Conservation (phyloP, 163 green algal genomes). For the Prototheca wickerhamii region DNA sequence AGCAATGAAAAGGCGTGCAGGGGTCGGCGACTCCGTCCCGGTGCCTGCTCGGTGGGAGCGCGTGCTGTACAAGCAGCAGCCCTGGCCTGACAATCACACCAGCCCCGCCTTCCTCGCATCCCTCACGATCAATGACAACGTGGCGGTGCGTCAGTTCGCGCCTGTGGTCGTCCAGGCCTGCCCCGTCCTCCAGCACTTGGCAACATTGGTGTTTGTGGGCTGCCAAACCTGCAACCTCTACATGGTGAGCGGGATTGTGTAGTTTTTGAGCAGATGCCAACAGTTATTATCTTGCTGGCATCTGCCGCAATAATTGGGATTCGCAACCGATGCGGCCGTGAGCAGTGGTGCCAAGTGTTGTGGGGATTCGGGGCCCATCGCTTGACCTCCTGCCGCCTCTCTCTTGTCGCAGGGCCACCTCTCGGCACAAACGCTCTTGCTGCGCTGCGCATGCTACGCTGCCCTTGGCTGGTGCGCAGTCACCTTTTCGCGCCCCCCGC, state of each 20-base stretch:
- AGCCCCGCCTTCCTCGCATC: not conserved
- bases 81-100: conserved; percentile 2
- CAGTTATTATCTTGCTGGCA: too few relatives aligned
- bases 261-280: too few relatives aligned
- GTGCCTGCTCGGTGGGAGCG: not conserved
- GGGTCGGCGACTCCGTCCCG: not conserved
- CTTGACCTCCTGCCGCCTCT: not conserved
- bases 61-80: not conserved
- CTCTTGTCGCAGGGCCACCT: not conserved
- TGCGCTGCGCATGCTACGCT: not conserved
- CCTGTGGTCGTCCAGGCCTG: not conserved
- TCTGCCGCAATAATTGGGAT: too few relatives aligned
- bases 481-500: not conserved
- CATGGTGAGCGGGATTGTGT: not conserved
- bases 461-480: not conserved
- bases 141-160: not conserved
- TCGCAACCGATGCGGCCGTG: too few relatives aligned
- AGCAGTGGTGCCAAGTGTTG: too few relatives aligned
- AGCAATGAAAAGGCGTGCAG: too few relatives aligned
- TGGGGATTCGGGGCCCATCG: not conserved
- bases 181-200: not conserved
- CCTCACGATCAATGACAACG: not conserved
- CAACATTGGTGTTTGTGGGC: not conserved
- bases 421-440: not conserved
- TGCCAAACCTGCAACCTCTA: not conserved